Percentiles rank a stretch among this genome's conserved stretches.
Evolutionary conservation across 352 stramenopile genomes (phyloP).

Genomic region (Globisporangium abappressorium): DNA sequence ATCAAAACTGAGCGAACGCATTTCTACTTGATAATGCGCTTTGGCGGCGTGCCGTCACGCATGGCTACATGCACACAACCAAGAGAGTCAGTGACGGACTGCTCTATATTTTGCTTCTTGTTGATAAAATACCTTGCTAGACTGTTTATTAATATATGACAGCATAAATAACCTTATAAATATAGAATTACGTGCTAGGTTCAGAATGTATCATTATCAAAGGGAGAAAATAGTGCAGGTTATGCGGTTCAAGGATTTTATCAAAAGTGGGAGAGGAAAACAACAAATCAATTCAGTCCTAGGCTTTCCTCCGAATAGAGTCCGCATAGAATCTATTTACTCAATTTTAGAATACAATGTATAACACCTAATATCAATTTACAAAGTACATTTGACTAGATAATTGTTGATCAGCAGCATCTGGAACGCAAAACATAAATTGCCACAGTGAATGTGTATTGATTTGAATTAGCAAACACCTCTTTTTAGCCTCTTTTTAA

Average conservation of each 20-base stretch:
- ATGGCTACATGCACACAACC: not conserved
- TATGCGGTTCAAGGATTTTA: not conserved
- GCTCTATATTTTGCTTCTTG: not conserved
- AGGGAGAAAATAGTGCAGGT: not conserved
- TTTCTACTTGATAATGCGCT: not conserved
- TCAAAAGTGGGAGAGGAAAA: not conserved
- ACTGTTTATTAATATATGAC: too few relatives aligned
- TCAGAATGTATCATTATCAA: not conserved
- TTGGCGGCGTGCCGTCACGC: not conserved
- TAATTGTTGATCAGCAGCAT: not conserved
- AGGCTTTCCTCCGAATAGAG: not conserved
- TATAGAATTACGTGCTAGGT: too few relatives aligned
- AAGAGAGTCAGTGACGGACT: not conserved
- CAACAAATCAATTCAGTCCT: slow-evolving; percentile 3
- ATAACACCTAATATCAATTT: not conserved
- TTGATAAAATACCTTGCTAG: not conserved
- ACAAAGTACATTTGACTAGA: not conserved
- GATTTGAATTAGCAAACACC: not conserved
- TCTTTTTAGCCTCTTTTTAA: not conserved
- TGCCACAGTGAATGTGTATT: not conserved
- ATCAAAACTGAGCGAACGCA: not conserved
- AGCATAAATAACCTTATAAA: too few relatives aligned
- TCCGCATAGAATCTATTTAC: not conserved
- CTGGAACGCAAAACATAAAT: not conserved
- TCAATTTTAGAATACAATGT: not conserved